Conservation (phyloP, 2,329 filamentous ascomycete species). For the Monosporascus sp. region DNA sequence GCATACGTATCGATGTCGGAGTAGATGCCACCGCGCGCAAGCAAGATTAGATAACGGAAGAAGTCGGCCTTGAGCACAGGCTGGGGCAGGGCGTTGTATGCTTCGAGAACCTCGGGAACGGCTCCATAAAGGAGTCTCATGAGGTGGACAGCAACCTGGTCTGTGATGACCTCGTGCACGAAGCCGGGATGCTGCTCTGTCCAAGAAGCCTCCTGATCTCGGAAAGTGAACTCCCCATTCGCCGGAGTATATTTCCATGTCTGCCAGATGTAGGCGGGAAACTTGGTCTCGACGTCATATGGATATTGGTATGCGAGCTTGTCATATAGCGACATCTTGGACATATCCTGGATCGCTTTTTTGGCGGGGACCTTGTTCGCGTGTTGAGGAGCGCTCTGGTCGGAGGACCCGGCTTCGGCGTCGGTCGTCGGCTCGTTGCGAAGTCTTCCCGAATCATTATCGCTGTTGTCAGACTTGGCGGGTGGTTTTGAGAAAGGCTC, state of each 20-base stretch:
- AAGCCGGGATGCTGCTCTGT: conserved; percentile 81
- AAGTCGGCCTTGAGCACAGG: conserved; percentile 76
- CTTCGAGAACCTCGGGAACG: conserved; percentile 71
- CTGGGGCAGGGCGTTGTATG: conserved; percentile 67
- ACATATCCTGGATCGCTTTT: conserved; percentile 63
- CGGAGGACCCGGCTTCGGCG: conserved; percentile 8
- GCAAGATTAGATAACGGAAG: conserved; percentile 67
- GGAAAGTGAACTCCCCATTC: conserved; percentile 72
- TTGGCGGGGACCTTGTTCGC: conserved; percentile 43
- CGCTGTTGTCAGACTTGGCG: conserved; percentile 17
- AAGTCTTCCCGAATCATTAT: conserved; percentile 7
- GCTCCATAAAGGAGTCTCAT: conserved; percentile 82
- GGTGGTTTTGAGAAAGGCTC: conserved; percentile 20
- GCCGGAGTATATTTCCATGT: conserved; percentile 90
- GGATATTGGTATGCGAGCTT: conserved; percentile 92
- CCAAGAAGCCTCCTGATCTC: conserved; percentile 86
- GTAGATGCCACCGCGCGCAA: conserved; percentile 64
- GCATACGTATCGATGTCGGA: conserved; percentile 88
- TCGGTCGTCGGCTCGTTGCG: conserved; percentile 16
- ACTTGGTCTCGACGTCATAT: conserved; percentile 82
- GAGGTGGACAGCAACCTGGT: conserved; percentile 75
- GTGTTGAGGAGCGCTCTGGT: conserved; percentile 2
- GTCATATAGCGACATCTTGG: conserved; percentile 65
- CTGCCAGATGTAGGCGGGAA: conserved; percentile 98
- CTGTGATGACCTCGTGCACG: conserved; percentile 95